Base-by-base conservation (phyloP, 192 early-diverging fungal genomes). In the Backusella sp. region DNA sequence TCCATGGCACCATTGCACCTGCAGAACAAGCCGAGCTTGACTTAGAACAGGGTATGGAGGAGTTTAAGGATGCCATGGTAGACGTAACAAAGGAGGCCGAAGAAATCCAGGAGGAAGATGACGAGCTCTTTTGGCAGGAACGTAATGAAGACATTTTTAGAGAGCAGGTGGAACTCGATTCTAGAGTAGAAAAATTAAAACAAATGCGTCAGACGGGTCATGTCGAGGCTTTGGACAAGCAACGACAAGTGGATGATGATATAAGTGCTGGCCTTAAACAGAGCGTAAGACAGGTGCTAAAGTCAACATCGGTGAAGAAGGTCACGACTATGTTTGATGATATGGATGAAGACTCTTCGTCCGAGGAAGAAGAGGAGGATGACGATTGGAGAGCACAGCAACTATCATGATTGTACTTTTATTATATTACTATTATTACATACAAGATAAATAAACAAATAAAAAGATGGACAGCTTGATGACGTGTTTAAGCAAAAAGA, bases 341-440 rank as follows among this genome's bases (percentile, higher is more conserved):
- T 39, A 68, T 66, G 34, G 65, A 71, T 21, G 76, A 77, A 37
- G 78, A 79, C n/a, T 62, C 56, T 59, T 59, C 53, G 7, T 59
- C 53, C 14, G 21, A n/a, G 6, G 52, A 44, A 11, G 82, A 83
- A 5, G 37, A 23, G 9, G 75, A 80, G n/a, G 74, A 74, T 3
- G 59, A 70, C 30, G 80, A 75, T 36, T 83, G 82, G 82, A 67
- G 82, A 72, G 82, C 73, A 32, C 82, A 83, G 34, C 72, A 77
- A 1, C 28, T 83, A 12, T 80, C 71, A 73, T 39, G 32, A 17
- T 32, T 34, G 28, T 74, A 53, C 12, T 1, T 68, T 68, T 34
- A 14, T 66, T 34, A 41, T 66, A n/a, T 0, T 19, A 1, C n/a
- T 53, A 53, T 19, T 28, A 28, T 62, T 28, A 62, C 12, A 62